Evolutionary conservation across 768 basidiomycete species (phyloP).

Genomic region (Calocera viscosa): DNA sequence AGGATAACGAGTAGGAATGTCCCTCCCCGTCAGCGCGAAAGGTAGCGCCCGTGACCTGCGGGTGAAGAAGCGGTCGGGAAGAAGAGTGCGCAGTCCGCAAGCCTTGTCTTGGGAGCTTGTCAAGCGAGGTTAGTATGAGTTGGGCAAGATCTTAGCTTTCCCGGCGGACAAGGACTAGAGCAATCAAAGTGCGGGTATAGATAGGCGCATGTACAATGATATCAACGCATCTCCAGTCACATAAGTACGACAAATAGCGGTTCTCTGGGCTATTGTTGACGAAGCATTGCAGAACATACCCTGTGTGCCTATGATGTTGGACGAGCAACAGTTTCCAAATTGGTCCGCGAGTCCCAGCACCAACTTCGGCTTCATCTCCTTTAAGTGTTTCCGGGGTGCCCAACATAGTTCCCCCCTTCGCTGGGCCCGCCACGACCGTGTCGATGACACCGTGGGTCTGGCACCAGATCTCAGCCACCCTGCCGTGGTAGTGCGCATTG

Average conservation of each 20-base stretch:
- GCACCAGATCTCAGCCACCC: conserved; percentile 89
- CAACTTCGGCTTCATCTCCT: conserved; percentile 54
- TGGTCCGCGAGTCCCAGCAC: conserved; percentile 72
- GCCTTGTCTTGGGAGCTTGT: not conserved
- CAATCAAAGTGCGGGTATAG: not conserved
- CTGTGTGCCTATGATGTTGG: too few relatives aligned
- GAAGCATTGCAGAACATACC: too few relatives aligned
- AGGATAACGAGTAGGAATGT: too few relatives aligned
- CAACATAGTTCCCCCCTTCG: conserved; percentile 92
- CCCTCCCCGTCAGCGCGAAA: too few relatives aligned
- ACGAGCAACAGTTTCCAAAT: too few relatives aligned
- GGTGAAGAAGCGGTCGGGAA: not conserved
- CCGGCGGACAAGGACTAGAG: not conserved
- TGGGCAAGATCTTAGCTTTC: not conserved
- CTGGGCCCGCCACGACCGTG: conserved; percentile 85
- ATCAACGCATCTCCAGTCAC: too few relatives aligned
- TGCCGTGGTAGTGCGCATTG: conserved; percentile 75
- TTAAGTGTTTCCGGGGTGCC: conserved; percentile 71
- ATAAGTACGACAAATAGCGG: too few relatives aligned
- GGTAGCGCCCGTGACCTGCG: not conserved
- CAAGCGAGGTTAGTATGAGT: not conserved
- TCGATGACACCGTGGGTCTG: conserved; percentile 74
- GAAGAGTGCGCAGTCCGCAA: not conserved
- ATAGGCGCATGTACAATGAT: not conserved
- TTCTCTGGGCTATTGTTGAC: too few relatives aligned